Evolutionary conservation across 2,329 filamentous ascomycete genomes (phyloP), one percentile per base, ranked within the genome.

Genomic region (Stachybotrys elegans): DNA sequence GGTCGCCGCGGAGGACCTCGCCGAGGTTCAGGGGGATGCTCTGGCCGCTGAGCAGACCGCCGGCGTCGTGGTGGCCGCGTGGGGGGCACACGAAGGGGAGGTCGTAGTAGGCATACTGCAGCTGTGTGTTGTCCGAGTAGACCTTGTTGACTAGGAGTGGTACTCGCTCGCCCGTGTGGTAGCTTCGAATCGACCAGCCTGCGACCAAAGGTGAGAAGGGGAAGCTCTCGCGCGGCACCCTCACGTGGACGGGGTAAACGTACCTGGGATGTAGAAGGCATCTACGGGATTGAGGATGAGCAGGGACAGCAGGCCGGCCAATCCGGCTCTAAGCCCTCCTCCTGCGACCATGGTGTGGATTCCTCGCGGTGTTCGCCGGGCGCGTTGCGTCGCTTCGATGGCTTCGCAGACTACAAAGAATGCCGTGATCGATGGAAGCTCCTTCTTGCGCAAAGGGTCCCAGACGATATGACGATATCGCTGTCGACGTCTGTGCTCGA

Each of bases 81-180:
- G 87, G 85, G 11, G 86, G 86, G 58, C 88, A 94, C 43, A 92
- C 86, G 62, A 94, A 95, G 7, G 89, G 88, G 2, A 94, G 81
- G 55, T 93, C 86, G 62, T 85, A 87, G 70, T 92, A 95, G 53
- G 88, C 88, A 78, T 90, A 94, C 63, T 94, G 88, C n/a, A 95
- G 72, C 62, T 93, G 85, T 7, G 87, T 93, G 57, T 87, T 83
- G 66, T 94, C 89, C 44, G 88, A 94, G 66, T 91, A 94, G 56
- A 91, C 83, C 65, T 95, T 95, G 71, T 95, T 95, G 51, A 93
- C 86, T 44, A 92, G 81, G n/a, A 95, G 73, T 1, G 89, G 88
- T 31, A 95, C 85, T 11, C 81, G 73, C 54, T 94, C 86, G 61
- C 81, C 78, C 51, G 90, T 79, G 52, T 75, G 76, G 62, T 94